Evolutionary conservation across 805 yeast genomes (phyloP).

Genomic region (Zygoascus bituminiphila): DNA sequence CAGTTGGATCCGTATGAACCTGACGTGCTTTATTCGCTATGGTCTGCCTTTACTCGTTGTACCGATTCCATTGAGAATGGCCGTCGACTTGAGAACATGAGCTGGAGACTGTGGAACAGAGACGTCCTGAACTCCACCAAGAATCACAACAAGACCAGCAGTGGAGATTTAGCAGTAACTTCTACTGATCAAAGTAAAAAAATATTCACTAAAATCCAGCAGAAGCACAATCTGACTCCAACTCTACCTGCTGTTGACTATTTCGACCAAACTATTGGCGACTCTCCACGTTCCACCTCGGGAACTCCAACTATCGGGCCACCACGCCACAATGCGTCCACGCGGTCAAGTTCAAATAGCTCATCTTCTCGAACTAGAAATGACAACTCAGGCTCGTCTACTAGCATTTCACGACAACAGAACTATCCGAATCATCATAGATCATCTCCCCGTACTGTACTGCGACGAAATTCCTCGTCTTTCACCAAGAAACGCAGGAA

Average conservation of each 20-base stretch:
- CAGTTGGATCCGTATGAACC: slow-evolving; percentile 22
- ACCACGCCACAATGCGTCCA: too few relatives aligned
- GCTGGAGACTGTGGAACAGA: slow-evolving; percentile 33
- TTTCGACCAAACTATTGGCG: background rate
- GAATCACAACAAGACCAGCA: background rate
- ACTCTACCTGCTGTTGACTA: background rate
- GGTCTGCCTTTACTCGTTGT: slow-evolving; percentile 31
- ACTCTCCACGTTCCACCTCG: background rate
- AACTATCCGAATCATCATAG: background rate
- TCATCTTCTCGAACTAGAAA: background rate
- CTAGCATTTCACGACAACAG: background rate
- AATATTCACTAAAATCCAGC: background rate
- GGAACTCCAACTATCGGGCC: too few relatives aligned
- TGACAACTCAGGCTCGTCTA: background rate
- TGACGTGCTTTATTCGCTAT: slow-evolving; percentile 22
- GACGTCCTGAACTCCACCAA: slow-evolving; percentile 13
- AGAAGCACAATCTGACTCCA: background rate
- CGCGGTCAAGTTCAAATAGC: background rate
- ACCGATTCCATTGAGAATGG: slow-evolving; percentile 31
- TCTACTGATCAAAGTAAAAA: background rate
- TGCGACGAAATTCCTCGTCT: background rate
- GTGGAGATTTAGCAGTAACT: background rate
- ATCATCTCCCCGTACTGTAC: background rate
- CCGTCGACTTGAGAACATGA: slow-evolving; percentile 31
- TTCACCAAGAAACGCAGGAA: background rate